Evolutionary conservation across 2,329 filamentous ascomycete species (phyloP).

Genomic region (Cordyceps sp.): DNA sequence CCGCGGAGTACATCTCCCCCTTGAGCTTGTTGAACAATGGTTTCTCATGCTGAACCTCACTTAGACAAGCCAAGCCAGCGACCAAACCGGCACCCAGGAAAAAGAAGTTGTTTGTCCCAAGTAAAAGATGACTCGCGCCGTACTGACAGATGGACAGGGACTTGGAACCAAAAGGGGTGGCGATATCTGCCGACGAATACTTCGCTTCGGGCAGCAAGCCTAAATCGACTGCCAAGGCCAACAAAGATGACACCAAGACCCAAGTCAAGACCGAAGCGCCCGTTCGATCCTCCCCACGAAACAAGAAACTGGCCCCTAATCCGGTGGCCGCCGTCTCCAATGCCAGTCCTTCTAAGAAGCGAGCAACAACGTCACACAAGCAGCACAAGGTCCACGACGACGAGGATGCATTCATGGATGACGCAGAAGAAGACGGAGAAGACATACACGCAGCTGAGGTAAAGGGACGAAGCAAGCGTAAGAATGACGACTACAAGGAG

Average conservation of each 20-base stretch:
- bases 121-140: no score
- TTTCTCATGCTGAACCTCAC: conserved; percentile 1
- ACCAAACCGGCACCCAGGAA: conserved; percentile 32
- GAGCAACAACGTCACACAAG: conserved; percentile 20
- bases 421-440: conserved; percentile 53
- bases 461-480: conserved; percentile 47
- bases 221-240: conserved; percentile 18
- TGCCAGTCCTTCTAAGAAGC: conserved; percentile 21
- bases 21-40: not conserved
- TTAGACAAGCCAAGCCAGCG: conserved; percentile 34
- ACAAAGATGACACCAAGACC: conserved; percentile 22
- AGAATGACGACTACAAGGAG: conserved; percentile 59
- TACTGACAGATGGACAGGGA: no score
- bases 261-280: conserved; percentile 23
- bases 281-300: conserved; percentile 35
- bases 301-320: conserved; percentile 20
- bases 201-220: conserved; percentile 28
- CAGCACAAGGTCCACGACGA: conserved; percentile 29
- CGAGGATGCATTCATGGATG: conserved; percentile 44
- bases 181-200: conserved; percentile 40
- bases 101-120: no score
- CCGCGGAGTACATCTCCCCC: conserved; percentile 18
- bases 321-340: conserved; percentile 12
- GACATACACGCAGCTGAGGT: conserved; percentile 70
- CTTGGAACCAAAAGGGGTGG: conserved; percentile 27